Evolutionary conservation across 2,329 filamentous ascomycete species (phyloP).

Genomic region (Zasmidium angulare): DNA sequence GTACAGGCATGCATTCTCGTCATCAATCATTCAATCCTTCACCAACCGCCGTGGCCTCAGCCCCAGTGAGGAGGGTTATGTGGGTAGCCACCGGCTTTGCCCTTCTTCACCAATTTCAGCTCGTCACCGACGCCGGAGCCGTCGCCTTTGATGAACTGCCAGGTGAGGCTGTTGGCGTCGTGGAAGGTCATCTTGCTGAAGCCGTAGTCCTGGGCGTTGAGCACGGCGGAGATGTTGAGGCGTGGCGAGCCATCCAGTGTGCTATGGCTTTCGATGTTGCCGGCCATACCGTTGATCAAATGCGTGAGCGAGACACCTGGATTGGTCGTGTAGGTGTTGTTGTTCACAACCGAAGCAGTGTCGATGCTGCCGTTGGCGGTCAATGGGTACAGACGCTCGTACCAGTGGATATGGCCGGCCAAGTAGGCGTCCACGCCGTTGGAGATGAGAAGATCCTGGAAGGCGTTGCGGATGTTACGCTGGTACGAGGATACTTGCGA

Average conservation of each 20-base stretch:
- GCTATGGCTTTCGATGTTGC: constrained; percentile 53
- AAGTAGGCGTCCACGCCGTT: constrained; percentile 50
- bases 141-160: constrained; percentile 48
- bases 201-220: constrained; percentile 50
- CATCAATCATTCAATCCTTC: background rate
- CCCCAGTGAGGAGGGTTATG: constrained; percentile 27
- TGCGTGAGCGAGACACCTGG: constrained; percentile 51
- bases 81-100: constrained; percentile 8
- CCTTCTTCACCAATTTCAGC: constrained; percentile 24
- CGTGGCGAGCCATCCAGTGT: constrained; percentile 35
- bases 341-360: constrained; percentile 43
- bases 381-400: constrained; percentile 45
- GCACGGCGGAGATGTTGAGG: constrained; percentile 45
- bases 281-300: constrained; percentile 55
- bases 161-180: constrained; percentile 43
- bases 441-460: constrained; percentile 46
- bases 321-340: constrained; percentile 51
- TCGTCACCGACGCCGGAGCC: constrained; percentile 25
- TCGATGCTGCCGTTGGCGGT: constrained; percentile 44
- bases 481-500: constrained; percentile 48
- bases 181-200: constrained; percentile 50
- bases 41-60: background rate
- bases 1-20: background rate
- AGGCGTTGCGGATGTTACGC: constrained; percentile 45
- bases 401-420: constrained; percentile 49